Conservation (phyloP, 2,329 filamentous ascomycete genomes). For the Penicillium rolfsii region DNA sequence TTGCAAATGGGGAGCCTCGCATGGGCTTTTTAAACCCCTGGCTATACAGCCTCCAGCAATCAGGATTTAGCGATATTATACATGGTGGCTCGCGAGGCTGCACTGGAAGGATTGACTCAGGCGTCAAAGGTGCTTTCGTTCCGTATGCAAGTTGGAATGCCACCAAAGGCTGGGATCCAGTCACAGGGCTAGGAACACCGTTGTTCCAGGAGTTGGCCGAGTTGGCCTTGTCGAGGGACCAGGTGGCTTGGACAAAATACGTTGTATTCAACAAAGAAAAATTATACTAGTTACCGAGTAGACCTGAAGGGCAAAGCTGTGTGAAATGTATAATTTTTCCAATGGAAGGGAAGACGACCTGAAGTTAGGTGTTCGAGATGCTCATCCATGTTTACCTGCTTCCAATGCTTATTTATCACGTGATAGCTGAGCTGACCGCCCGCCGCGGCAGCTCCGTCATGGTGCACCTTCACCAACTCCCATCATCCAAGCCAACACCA, state of each 20-base stretch:
- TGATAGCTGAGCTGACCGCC: constrained; percentile 26
- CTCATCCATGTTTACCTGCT: background rate
- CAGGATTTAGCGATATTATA: constrained; percentile 55
- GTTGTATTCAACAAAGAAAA: background rate
- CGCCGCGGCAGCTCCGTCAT: constrained; percentile 31
- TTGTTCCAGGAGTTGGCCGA: constrained; percentile 30
- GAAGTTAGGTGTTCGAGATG: background rate
- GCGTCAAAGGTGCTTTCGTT: constrained; percentile 41
- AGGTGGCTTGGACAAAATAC: constrained; percentile 6
- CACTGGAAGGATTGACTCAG: constrained; percentile 41
- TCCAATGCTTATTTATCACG: constrained; percentile 15
- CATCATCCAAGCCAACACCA: constrained; percentile 17
- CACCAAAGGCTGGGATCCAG: constrained; percentile 55
- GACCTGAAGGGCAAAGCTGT: background rate
- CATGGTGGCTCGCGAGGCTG: constrained; percentile 54
- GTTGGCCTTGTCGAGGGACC: constrained; percentile 18
- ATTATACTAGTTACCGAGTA: background rate
- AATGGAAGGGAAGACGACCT: background rate
- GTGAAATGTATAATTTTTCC: background rate
- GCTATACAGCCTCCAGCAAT: constrained; percentile 55
- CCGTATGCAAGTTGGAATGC: constrained; percentile 57
- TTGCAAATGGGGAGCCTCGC: constrained; percentile 56
- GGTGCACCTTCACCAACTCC: constrained; percentile 22
- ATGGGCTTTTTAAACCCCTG: constrained; percentile 67
- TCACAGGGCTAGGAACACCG: constrained; percentile 49